Conservation (phyloP, 2,329 filamentous ascomycete species). For the Scedosporium apiospermum region DNA sequence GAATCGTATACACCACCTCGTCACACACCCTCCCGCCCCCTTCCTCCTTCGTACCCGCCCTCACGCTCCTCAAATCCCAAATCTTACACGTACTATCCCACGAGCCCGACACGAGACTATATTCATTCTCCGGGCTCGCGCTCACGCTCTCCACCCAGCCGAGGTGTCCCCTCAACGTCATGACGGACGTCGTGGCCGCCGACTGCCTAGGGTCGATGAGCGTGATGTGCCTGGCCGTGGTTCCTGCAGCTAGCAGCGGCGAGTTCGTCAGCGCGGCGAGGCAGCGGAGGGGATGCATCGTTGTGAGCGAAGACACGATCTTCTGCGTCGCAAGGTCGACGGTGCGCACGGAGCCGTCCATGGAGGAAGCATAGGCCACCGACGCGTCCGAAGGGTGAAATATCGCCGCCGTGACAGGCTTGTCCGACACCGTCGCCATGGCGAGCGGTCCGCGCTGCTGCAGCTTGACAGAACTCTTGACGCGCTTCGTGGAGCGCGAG, state of each 20-base stretch:
- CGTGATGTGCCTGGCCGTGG: slow-evolving; percentile 76
- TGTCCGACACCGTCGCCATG: slow-evolving; percentile 62
- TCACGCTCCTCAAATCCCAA: slow-evolving; percentile 78
- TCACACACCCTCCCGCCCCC: slow-evolving; percentile 58
- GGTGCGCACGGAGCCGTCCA: slow-evolving; percentile 84
- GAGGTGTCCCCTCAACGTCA: slow-evolving; percentile 85
- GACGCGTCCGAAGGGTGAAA: slow-evolving; percentile 82
- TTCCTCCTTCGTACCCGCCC: slow-evolving; percentile 49
- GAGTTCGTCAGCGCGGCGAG: slow-evolving; percentile 62
- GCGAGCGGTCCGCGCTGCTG: slow-evolving; percentile 71
- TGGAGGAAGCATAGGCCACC: slow-evolving; percentile 83
- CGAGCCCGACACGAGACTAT: slow-evolving; percentile 79
- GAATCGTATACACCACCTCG: slow-evolving; percentile 60
- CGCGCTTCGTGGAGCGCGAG: slow-evolving; percentile 14
- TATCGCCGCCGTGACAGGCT: slow-evolving; percentile 66
- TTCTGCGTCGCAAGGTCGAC: slow-evolving; percentile 78
- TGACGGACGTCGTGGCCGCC: slow-evolving; percentile 65
- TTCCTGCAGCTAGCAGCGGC: slow-evolving; percentile 59
- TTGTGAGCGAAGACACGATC: slow-evolving; percentile 74
- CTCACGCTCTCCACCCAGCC: slow-evolving; percentile 54
- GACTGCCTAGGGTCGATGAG: slow-evolving; percentile 83
- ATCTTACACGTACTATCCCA: slow-evolving; percentile 89
- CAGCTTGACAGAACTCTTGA: slow-evolving; percentile 28
- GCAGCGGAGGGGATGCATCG: slow-evolving; percentile 73
- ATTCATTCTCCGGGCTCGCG: slow-evolving; percentile 54